Evolutionary conservation across 768 basidiomycete species (phyloP).

Genomic region (Cystobasidiopsis lactophilus): DNA sequence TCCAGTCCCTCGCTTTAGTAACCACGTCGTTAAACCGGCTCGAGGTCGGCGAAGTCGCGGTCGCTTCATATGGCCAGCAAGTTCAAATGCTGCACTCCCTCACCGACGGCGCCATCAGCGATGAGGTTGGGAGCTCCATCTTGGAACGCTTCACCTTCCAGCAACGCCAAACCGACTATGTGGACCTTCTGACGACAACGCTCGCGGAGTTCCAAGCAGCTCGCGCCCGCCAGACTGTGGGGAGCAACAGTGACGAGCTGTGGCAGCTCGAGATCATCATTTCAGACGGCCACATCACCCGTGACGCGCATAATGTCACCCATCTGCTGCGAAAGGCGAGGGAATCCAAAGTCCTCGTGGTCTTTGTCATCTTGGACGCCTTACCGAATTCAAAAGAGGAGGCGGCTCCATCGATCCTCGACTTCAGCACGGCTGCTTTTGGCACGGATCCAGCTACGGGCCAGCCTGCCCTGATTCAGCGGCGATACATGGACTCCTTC

Average conservation of each 20-base stretch:
- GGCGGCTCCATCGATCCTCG: conserved; percentile 67
- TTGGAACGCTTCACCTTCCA: conserved; percentile 70
- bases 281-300: conserved; percentile 92
- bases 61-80: conserved; percentile 69
- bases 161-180: conserved; percentile 71
- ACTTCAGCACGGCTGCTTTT: conserved; percentile 80
- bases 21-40: conserved; percentile 72
- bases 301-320: conserved; percentile 71
- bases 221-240: conserved; percentile 40
- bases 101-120: conserved; percentile 54
- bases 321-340: conserved; percentile 59
- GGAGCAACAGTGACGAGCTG: conserved; percentile 44
- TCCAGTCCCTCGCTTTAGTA: conserved; percentile 76
- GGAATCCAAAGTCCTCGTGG: conserved; percentile 79
- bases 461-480: conserved; percentile 61
- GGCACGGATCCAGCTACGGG: conserved; percentile 34
- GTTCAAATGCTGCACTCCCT: conserved; percentile 80
- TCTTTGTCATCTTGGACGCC: conserved; percentile 87
- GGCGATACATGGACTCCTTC: conserved; percentile 82
- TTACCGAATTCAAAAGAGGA: conserved; percentile 32
- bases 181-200: conserved; percentile 43
- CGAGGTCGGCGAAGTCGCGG: conserved; percentile 82
- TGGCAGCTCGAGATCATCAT: conserved; percentile 99
- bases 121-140: conserved; percentile 48
- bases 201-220: conserved; percentile 41